phyloP scores from a whole-genome alignment of 371 early-diverging fungal species.

The Phascolomyces articulosus region DNA sequence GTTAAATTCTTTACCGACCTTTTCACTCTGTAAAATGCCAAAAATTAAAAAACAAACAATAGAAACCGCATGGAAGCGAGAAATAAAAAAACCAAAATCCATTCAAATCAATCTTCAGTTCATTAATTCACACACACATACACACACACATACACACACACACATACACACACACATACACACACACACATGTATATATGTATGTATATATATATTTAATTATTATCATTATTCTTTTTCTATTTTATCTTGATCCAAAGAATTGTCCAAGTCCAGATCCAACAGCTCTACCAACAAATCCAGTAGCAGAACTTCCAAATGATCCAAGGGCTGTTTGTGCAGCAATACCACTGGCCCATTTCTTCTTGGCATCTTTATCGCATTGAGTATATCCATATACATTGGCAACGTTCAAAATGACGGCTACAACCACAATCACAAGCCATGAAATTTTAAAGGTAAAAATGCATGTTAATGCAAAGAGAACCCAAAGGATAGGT shows the following conservation, averaged over 20 bases:
- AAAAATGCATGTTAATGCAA: conserved; percentile 79
- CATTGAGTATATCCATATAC: conserved; percentile 94
- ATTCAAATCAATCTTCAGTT: too few relatives aligned
- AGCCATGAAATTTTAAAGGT: conserved; percentile 81
- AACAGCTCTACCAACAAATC: conserved; percentile 45
- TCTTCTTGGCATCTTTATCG: conserved; percentile 87
- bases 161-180: too few relatives aligned
- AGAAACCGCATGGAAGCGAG: not conserved
- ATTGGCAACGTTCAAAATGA: conserved; percentile 86
- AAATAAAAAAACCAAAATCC: too few relatives aligned
- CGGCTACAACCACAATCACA: conserved; percentile 83
- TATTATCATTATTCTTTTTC: not conserved
- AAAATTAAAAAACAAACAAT: not conserved
- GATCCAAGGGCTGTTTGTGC: conserved; percentile 49
- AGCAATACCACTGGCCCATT: conserved; percentile 62
- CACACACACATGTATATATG: too few relatives aligned
- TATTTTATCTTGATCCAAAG: conserved; percentile 36
- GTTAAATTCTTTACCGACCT: conserved; percentile 3
- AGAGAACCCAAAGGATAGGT: conserved; percentile 83
- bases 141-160: too few relatives aligned
- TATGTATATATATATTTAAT: not conserved
- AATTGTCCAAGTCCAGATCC: conserved; percentile 39
- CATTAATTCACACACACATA: too few relatives aligned
- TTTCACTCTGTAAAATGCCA: not conserved
- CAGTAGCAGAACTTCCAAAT: conserved; percentile 38